Conservation (phyloP, 805 yeast genomes). For the Lachancea nothofagi region DNA sequence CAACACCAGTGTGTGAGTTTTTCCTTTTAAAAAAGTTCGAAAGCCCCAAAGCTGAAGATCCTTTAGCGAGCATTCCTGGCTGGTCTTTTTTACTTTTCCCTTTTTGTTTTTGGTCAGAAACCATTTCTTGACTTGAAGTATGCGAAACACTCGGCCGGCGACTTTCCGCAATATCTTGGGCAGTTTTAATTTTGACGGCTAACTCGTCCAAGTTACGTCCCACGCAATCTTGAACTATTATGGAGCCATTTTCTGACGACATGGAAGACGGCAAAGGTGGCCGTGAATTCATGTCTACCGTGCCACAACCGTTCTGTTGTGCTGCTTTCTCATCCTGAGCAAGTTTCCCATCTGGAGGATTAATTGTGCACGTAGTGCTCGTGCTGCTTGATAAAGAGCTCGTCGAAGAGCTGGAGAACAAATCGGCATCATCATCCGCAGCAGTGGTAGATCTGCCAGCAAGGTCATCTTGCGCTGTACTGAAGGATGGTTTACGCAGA, state of each 20-base stretch:
- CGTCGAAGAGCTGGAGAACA: slow-evolving; percentile 3
- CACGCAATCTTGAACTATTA: slow-evolving; percentile 8
- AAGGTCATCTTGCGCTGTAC: slow-evolving; percentile 1
- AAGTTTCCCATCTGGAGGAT: not conserved
- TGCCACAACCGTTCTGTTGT: not conserved
- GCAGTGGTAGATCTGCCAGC: not conserved
- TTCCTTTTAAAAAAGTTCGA: slow-evolving; percentile 28
- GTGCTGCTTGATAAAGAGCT: slow-evolving; percentile 1
- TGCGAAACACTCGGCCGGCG: slow-evolving; percentile 2
- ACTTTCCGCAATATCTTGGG: not conserved
- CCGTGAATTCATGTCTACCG: not conserved
- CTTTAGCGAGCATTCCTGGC: slow-evolving; percentile 13
- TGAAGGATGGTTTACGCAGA: slow-evolving; percentile 3
- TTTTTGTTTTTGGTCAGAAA: not conserved
- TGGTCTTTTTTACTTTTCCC: slow-evolving; percentile 2
- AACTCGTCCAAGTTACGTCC: slow-evolving; percentile 7
- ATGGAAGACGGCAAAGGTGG: not conserved
- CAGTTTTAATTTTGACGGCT: not conserved
- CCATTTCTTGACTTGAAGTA: slow-evolving; percentile 3
- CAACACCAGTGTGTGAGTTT: slow-evolving; percentile 1
- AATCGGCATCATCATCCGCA: not conserved
- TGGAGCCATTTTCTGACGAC: not conserved
- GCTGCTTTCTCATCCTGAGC: not conserved
- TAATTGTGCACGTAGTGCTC: not conserved
- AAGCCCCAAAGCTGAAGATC: slow-evolving; percentile 20